Conservation (phyloP, 352 stramenopile genomes). For the Aphanomyces invadans region DNA sequence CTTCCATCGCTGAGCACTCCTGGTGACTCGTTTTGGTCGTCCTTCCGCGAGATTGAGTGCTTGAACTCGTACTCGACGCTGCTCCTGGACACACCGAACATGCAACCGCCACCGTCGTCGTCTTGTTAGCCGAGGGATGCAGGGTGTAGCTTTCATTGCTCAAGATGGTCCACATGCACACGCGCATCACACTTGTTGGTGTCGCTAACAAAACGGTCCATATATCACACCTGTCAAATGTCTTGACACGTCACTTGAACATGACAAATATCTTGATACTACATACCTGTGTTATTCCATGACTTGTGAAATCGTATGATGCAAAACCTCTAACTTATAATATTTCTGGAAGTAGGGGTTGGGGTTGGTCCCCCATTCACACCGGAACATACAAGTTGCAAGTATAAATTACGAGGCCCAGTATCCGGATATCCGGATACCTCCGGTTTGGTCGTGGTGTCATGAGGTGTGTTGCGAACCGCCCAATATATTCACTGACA, state of each 20-base stretch:
- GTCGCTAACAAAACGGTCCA: too few relatives aligned
- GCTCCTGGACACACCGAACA: neutral
- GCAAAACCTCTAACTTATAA: neutral
- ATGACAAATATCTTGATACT: neutral
- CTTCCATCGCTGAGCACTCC: neutral
- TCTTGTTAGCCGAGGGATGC: neutral
- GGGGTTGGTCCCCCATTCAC: slow-evolving; percentile 3
- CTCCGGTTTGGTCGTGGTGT: neutral
- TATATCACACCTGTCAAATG: too few relatives aligned
- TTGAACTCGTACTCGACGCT: neutral
- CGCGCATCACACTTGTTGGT: too few relatives aligned
- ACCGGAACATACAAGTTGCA: slow-evolving; percentile 19
- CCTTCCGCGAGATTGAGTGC: slow-evolving; percentile 1
- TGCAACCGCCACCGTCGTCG: neutral
- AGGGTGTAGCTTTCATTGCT: too few relatives aligned
- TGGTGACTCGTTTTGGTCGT: neutral
- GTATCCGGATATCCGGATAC: slow-evolving; percentile 17
- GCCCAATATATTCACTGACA: slow-evolving; percentile 11
- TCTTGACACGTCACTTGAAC: too few relatives aligned
- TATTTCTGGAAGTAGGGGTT: slow-evolving; percentile 18
- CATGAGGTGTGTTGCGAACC: neutral
- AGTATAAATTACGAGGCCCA: neutral
- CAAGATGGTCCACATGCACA: neutral
- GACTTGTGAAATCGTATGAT: neutral
- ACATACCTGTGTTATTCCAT: neutral